phyloP scores from a whole-genome alignment of 148 eudicot species.

The Drosera capensis region DNA sequence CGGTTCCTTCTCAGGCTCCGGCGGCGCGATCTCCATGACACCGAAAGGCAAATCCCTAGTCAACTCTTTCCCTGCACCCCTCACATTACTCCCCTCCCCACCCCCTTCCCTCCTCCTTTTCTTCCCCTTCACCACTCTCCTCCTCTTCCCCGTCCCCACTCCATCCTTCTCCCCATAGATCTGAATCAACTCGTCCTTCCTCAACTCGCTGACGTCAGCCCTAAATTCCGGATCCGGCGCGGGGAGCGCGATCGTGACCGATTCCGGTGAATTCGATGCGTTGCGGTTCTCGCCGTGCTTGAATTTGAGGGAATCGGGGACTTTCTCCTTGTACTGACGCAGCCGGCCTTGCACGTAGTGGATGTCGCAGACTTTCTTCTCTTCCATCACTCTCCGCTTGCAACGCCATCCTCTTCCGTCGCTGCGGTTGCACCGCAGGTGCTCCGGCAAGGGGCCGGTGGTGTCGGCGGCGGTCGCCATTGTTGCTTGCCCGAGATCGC shows the following conservation, averaged over 20 bases:
- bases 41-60: conserved; percentile 65
- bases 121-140: conserved; percentile 1
- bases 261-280: conserved; percentile 6
- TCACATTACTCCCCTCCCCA: neutral
- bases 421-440: conserved; percentile 11
- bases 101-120: neutral
- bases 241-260: neutral
- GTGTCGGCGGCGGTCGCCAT: neutral
- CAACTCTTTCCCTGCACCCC: conserved; percentile 13
- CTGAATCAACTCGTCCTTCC: conserved; percentile 44
- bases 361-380: conserved; percentile 10
- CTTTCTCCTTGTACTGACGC: conserved; percentile 44
- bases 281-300: conserved; percentile 17
- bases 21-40: conserved; percentile 53
- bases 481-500: too few relatives aligned
- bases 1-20: conserved; percentile 7
- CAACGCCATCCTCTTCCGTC: conserved; percentile 18
- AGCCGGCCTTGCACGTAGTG: conserved; percentile 44
- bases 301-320: conserved; percentile 66
- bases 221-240: conserved; percentile 4
- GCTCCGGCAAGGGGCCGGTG: conserved; percentile 5
- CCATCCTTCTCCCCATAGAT: conserved; percentile 54
- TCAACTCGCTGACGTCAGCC: conserved; percentile 10
- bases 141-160: conserved; percentile 51
- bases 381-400: conserved; percentile 9